A percentile compares a stretch with the other conserved stretches of the same genome.
phyloP scores from a whole-genome alignment of 2,329 filamentous ascomycete genomes.

The Fusarium musae region DNA sequence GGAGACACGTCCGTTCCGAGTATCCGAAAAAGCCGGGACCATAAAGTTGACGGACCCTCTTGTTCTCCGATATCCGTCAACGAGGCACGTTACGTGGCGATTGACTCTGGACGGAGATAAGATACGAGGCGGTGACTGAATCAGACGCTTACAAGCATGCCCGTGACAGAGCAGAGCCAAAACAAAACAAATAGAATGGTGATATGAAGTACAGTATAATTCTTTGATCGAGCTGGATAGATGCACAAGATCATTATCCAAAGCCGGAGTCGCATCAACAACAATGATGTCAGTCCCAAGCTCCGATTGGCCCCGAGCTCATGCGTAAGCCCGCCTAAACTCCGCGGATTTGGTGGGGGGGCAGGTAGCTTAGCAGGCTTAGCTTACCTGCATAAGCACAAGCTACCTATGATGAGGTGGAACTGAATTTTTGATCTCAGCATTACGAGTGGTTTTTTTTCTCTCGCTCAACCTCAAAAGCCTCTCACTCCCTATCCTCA shows the following conservation, averaged over 20 bases:
- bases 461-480: background rate
- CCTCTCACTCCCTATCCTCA: background rate
- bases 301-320: slow-evolving; percentile 27
- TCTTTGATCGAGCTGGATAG: background rate
- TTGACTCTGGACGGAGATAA: background rate
- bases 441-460: slow-evolving; percentile 25
- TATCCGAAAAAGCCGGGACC: background rate
- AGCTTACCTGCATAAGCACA: slow-evolving; percentile 6
- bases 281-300: slow-evolving; percentile 19
- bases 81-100: background rate
- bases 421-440: slow-evolving; percentile 14
- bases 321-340: slow-evolving; percentile 33
- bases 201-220: accelerated
- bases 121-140: background rate
- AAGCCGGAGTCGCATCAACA: background rate
- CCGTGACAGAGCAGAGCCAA: background rate
- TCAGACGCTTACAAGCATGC: no score
- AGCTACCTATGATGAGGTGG: background rate
- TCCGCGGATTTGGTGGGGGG: slow-evolving; percentile 24
- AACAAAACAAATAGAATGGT: background rate
- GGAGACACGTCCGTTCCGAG: background rate
- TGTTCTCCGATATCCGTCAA: slow-evolving; percentile 4
- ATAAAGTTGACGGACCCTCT: background rate
- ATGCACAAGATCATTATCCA: background rate
- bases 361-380: slow-evolving; percentile 15